Percentiles rank a stretch among this genome's conserved stretches.
Evolutionary conservation across 139 green algal species (phyloP).

Genomic region (Zygnema cylindricum): DNA sequence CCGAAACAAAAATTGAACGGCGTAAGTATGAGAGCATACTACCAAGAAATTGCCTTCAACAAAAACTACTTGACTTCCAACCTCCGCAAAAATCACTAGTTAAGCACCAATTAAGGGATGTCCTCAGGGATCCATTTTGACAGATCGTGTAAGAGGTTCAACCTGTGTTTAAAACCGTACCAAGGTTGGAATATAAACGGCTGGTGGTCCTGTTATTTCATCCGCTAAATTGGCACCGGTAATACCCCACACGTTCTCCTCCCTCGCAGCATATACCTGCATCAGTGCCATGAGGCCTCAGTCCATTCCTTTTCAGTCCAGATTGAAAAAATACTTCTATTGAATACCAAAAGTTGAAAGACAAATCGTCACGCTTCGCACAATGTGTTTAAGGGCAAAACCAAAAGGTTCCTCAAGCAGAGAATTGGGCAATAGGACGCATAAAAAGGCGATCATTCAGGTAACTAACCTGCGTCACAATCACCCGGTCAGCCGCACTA

Average conservation of each 20-base stretch:
- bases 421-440: too few species aligned
- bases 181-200: slow-evolving; percentile 38
- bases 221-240: slow-evolving; percentile 27
- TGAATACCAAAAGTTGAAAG: neutral
- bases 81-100: too few species aligned
- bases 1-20: too few species aligned
- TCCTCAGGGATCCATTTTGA: neutral
- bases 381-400: neutral
- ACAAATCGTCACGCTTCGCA: slow-evolving; percentile 13
- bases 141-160: neutral
- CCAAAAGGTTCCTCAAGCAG: neutral
- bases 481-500: slow-evolving; percentile 56
- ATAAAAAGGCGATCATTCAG: too few species aligned
- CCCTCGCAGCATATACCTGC: slow-evolving; percentile 48
- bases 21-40: neutral
- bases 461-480: slow-evolving; percentile 53
- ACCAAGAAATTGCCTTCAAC: neutral
- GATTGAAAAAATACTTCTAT: too few species aligned
- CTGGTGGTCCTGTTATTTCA: slow-evolving; percentile 36
- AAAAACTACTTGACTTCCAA: neutral
- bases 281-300: slow-evolving; percentile 1
- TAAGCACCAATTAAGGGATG: too few species aligned
- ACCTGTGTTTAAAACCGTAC: neutral
- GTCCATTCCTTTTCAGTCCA: neutral
- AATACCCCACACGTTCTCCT: slow-evolving; percentile 32